Conservation (phyloP, 345 rosid genomes). For the Hibiscus syriacus region DNA sequence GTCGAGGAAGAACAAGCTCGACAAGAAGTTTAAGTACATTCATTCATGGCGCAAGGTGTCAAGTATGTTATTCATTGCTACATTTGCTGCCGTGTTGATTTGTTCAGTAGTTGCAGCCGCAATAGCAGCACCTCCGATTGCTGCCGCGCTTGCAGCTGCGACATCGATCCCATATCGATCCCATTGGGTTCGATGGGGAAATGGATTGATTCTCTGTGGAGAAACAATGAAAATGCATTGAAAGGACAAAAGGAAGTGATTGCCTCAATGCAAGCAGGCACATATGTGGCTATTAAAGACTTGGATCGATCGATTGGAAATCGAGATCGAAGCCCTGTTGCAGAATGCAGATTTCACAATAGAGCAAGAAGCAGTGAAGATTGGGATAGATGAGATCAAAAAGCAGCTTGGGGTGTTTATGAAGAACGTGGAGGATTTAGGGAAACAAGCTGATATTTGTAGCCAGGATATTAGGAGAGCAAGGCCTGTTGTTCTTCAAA, state of each 20-base stretch:
- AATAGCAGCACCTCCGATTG: conserved; percentile 79
- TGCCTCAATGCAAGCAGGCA: conserved; percentile 70
- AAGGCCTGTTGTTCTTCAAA: conserved; percentile 86
- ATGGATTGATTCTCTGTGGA: conserved; percentile 84
- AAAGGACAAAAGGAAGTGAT: conserved; percentile 71
- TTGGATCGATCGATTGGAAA: conserved; percentile 75
- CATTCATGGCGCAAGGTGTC: conserved; percentile 85
- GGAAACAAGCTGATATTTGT: conserved; percentile 67
- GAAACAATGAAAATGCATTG: conserved; percentile 62
- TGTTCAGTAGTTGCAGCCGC: conserved; percentile 93
- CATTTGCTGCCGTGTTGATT: conserved; percentile 68
- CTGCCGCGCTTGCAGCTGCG: conserved; percentile 86
- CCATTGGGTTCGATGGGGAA: conserved; percentile 86
- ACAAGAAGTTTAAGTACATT: conserved; percentile 64
- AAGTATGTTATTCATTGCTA: conserved; percentile 64
- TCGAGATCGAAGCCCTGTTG: conserved; percentile 51
- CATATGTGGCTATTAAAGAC: conserved; percentile 64
- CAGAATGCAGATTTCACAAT: conserved; percentile 49
- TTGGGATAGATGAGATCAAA: conserved; percentile 58
- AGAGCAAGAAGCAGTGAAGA: conserved; percentile 49
- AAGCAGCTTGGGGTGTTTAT: conserved; percentile 66
- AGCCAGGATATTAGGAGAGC: conserved; percentile 83
- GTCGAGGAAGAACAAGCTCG: conserved; percentile 65
- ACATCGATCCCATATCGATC: too few species aligned
- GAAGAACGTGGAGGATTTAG: conserved; percentile 76